Evolutionary conservation across 345 rosid genomes (phyloP).

Genomic region (Luvunga scandens): DNA sequence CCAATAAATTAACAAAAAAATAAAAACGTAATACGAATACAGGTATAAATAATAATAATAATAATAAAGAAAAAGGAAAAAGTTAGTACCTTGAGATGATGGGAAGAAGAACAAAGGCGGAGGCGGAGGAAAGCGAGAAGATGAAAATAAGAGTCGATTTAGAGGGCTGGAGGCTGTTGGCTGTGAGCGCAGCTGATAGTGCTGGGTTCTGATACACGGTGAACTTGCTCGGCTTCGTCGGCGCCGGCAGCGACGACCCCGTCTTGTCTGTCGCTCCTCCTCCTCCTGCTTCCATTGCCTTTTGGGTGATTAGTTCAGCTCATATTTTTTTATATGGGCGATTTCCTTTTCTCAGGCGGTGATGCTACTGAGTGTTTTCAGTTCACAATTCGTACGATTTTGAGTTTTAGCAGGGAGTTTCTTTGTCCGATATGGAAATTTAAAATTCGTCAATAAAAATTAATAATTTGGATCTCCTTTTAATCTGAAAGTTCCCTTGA

Average conservation of each 20-base stretch:
- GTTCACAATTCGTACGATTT: not conserved
- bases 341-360: not conserved
- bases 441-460: no score
- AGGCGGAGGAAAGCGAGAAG: slow-evolving; percentile 58
- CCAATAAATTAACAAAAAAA: not conserved
- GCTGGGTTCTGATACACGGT: slow-evolving; percentile 77
- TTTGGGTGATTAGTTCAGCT: not conserved
- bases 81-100: slow-evolving; percentile 44
- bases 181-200: slow-evolving; percentile 72
- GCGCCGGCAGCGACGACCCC: slow-evolving; percentile 21
- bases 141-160: slow-evolving; percentile 49
- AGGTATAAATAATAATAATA: not conserved
- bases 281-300: slow-evolving; percentile 23
- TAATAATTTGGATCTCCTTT: no score
- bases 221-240: slow-evolving; percentile 57
- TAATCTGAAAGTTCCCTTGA: no score
- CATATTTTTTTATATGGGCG: not conserved
- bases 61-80: no score
- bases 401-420: no score
- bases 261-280: slow-evolving; percentile 4
- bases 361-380: not conserved
- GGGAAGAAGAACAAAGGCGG: slow-evolving; percentile 58
- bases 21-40: not conserved
- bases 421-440: no score
- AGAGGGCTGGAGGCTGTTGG: slow-evolving; percentile 72